These are phyloP conservation scores for Leccinellum albellum DNA, from an alignment of 768 basidiomycete genomes.

Conservation along the genomic window DNA sequence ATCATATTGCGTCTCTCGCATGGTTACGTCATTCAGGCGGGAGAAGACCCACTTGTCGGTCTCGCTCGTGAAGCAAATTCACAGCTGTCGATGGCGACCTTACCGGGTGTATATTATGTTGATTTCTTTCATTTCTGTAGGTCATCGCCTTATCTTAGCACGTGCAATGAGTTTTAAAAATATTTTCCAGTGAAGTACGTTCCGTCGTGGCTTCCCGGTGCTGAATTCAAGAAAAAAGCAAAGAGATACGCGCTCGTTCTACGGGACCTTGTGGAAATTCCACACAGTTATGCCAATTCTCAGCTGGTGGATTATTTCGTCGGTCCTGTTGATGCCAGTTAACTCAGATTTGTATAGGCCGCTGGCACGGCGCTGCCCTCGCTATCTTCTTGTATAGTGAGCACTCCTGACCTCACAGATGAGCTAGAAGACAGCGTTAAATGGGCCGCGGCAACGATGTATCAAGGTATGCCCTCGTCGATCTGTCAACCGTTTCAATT, in stretches of 20 bases:
- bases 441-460: conserved; percentile 13
- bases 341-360: background rate
- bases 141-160: background rate
- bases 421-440: conserved; percentile 16
- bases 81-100: conserved; percentile 13
- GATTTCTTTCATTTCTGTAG: conserved; percentile 19
- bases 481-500: background rate
- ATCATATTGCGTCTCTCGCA: conserved; percentile 37
- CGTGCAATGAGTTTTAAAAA: too few species aligned
- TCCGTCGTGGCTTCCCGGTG: conserved; percentile 22
- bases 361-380: conserved; percentile 15
- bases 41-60: conserved; percentile 35
- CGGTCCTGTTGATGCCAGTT: background rate
- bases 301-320: conserved; percentile 14
- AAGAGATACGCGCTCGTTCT: conserved; percentile 6
- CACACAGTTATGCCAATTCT: conserved; percentile 9
- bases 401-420: conserved; percentile 3
- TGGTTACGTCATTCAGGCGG: conserved; percentile 35
- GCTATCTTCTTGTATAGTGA: conserved; percentile 10
- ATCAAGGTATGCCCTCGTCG: conserved; percentile 9
- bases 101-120: conserved; percentile 7
- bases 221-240: conserved; percentile 15
- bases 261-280: conserved; percentile 4
- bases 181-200: conserved; percentile 20
- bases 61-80: conserved; percentile 26